Evolutionary conservation across 2,329 filamentous ascomycete species (phyloP).

Genomic region (Colletotrichum sp.): DNA sequence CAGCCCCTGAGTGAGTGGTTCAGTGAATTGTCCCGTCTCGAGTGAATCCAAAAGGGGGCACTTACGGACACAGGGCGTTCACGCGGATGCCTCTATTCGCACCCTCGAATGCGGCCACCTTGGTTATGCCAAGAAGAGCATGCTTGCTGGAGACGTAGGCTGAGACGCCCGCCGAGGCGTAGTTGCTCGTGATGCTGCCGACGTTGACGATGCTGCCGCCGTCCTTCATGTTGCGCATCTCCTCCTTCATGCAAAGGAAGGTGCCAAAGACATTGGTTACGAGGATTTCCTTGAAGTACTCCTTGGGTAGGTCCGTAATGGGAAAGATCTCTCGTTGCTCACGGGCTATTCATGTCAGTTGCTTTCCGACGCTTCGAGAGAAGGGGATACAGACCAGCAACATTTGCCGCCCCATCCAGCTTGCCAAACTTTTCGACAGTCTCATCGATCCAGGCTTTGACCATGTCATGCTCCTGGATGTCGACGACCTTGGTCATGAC

Average conservation of each 20-base stretch:
- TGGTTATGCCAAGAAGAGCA: slow-evolving; percentile 31
- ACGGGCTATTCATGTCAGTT: background rate
- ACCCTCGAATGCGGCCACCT: slow-evolving; percentile 30
- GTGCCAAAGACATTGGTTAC: slow-evolving; percentile 29
- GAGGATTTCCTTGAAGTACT: slow-evolving; percentile 27
- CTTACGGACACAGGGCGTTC: slow-evolving; percentile 17
- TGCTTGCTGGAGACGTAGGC: slow-evolving; percentile 39
- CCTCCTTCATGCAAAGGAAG: slow-evolving; percentile 30
- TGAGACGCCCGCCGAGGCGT: slow-evolving; percentile 36
- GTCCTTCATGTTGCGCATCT: slow-evolving; percentile 39
- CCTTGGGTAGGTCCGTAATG: slow-evolving; percentile 24
- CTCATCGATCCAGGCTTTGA: slow-evolving; percentile 36
- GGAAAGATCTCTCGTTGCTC: slow-evolving; percentile 30
- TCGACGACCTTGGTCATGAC: slow-evolving; percentile 31
- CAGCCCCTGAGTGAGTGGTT: slow-evolving; percentile 25
- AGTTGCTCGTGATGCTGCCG: slow-evolving; percentile 46
- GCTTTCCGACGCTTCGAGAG: background rate
- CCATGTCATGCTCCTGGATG: slow-evolving; percentile 33
- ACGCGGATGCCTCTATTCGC: slow-evolving; percentile 19
- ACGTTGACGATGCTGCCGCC: slow-evolving; percentile 55
- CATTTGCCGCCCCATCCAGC: slow-evolving; percentile 40
- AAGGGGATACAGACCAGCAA: slow-evolving; percentile 33
- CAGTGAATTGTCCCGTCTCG: background rate
- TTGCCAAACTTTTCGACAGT: slow-evolving; percentile 36
- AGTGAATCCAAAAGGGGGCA: background rate